phyloP scores from a whole-genome alignment of 2,329 filamentous ascomycete genomes.

The Colletotrichum sp. region DNA sequence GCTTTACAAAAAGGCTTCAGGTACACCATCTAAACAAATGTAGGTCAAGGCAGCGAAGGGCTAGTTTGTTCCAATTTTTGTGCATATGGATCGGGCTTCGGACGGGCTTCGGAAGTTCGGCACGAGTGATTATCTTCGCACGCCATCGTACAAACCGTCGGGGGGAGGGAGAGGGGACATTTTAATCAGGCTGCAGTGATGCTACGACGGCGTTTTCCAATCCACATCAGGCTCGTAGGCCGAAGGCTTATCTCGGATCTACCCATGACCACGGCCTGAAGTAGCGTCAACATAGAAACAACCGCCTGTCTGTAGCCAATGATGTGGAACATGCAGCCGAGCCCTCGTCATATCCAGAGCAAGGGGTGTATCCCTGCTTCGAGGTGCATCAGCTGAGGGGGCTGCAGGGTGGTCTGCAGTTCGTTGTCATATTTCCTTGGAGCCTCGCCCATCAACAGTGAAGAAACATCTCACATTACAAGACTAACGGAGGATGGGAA shows the following conservation, averaged over 20 bases:
- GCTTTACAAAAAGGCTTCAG: slow-evolving; percentile 59
- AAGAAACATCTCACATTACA: neutral
- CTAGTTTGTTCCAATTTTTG: neutral
- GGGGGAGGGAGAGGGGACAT: neutral
- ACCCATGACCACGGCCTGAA: neutral
- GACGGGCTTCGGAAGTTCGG: neutral
- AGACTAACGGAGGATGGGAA: neutral
- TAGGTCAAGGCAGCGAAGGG: neutral
- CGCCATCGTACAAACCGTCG: neutral
- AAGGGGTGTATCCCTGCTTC: neutral
- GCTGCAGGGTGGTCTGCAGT: neutral
- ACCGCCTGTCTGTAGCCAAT: neutral
- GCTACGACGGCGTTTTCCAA: neutral
- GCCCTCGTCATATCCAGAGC: neutral
- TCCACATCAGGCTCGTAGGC: neutral
- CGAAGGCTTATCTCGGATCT: neutral
- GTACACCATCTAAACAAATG: slow-evolving; percentile 44
- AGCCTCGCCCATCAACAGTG: neutral
- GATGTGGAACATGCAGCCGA: neutral
- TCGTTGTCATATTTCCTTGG: neutral
- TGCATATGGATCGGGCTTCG: neutral
- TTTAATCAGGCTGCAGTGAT: neutral
- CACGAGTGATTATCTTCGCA: neutral
- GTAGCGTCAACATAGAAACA: neutral
- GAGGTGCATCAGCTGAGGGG: neutral